Conservation (phyloP, 2,329 filamentous ascomycete species). For the Trichoderma aggressivum region DNA sequence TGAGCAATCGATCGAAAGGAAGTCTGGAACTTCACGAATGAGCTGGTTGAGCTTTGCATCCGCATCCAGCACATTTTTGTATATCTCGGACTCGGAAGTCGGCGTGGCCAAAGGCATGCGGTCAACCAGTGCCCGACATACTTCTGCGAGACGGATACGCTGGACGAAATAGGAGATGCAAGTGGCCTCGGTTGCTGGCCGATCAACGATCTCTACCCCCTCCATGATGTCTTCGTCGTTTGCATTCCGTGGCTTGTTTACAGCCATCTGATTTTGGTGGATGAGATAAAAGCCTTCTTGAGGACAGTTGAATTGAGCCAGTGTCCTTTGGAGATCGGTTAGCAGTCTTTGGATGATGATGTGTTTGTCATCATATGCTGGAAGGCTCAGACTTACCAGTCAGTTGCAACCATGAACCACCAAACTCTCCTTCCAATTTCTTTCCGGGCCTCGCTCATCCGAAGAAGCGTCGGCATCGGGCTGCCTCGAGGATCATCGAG, state of each 20-base stretch:
- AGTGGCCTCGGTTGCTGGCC: constrained; percentile 33
- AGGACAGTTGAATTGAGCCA: constrained; percentile 35
- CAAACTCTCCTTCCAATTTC: constrained; percentile 42
- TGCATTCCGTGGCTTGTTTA: constrained; percentile 38
- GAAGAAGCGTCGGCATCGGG: constrained; percentile 23
- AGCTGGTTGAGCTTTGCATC: constrained; percentile 31
- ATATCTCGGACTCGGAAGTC: constrained; percentile 31
- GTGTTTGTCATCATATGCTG: neutral
- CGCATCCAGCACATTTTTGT: constrained; percentile 32
- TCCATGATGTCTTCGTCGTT: constrained; percentile 37
- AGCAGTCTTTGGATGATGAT: neutral
- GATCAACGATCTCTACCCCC: constrained; percentile 28
- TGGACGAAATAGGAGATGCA: constrained; percentile 38
- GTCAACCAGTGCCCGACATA: constrained; percentile 36
- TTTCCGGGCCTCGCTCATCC: constrained; percentile 26
- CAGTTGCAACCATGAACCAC: constrained; percentile 43
- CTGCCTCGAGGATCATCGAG: constrained; percentile 34
- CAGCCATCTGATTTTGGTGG: constrained; percentile 38
- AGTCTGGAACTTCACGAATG: constrained; percentile 29
- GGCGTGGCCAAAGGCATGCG: constrained; percentile 26
- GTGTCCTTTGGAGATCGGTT: constrained; percentile 30
- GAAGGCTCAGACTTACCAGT: constrained; percentile 33
- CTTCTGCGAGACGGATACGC: constrained; percentile 37
- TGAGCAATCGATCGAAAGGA: constrained; percentile 27
- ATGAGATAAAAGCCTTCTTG: constrained; percentile 37